Conservation (phyloP, 1,284 basidiomycete species). For the Moniliella sp. region DNA sequence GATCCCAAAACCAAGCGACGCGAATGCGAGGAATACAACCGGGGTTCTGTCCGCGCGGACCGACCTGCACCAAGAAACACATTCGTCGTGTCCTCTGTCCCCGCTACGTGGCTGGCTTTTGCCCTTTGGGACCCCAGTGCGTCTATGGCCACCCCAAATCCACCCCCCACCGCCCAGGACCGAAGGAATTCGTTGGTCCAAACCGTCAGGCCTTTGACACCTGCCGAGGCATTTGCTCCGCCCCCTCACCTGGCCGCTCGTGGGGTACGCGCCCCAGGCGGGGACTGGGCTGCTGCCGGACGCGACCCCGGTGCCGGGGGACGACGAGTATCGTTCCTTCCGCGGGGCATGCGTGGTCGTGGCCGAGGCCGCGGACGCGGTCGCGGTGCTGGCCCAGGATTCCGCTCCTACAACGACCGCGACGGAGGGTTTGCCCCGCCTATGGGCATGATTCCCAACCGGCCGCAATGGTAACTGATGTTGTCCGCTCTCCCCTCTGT, state of each 20-base stretch:
- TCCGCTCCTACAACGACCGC: no score
- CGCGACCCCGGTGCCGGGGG: no score
- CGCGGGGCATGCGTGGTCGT: no score
- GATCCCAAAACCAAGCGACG: constrained; percentile 55
- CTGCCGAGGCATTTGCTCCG: constrained; percentile 23
- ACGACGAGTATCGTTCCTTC: no score
- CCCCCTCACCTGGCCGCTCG: not conserved
- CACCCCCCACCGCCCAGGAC: constrained; percentile 18
- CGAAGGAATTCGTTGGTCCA: constrained; percentile 21
- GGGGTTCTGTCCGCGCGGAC: constrained; percentile 85
- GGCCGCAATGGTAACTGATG: no score
- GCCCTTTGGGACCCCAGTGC: constrained; percentile 77
- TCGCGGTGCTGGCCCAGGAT: no score
- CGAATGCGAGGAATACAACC: constrained; percentile 81
- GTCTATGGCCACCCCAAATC: constrained; percentile 49
- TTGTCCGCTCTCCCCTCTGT: no score
- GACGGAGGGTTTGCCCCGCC: no score
- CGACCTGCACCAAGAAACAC: constrained; percentile 73
- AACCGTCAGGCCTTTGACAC: constrained; percentile 23
- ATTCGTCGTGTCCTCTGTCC: constrained; percentile 74
- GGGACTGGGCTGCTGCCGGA: no score
- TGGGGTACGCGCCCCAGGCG: no score
- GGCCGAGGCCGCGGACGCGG: no score
- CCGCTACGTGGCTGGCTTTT: constrained; percentile 76
- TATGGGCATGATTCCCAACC: no score